Base-by-base conservation (phyloP, 306 rosid genomes). In the Castanospermum australe region DNA sequence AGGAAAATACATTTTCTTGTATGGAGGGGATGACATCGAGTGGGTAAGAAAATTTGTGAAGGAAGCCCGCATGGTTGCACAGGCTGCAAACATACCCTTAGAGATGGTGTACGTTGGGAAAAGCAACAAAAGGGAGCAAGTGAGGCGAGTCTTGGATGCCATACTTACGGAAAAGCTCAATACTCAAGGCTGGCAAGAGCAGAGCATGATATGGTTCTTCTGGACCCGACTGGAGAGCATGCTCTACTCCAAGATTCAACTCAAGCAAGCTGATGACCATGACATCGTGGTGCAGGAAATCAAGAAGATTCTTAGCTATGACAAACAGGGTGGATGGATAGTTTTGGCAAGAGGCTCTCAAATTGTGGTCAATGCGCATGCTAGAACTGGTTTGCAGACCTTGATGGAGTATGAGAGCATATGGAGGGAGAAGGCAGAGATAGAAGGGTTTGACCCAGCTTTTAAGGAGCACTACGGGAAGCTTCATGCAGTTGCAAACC, bases 181-280 rank as follows among this genome's bases (percentile, higher is more conserved):
- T 17, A 79, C 88, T 0, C 67, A 73, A 3, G 42, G 73, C 65
- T 90, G 90, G 94, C 67, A 77, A 78, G 90, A 86, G 42, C 86
- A 57, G 2, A 79, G 85, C 73, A 82, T 84, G 92, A 73, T 88
- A 17, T 88, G 92, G 94, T 90, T 88, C 89, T 88, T 88, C 80
- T 90, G 92, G 94, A 85, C 85, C 6, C 76, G 92, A 2, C 79
- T 90, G 0, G 92, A 88, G 67, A 90, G 94, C 88, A 90, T 90
- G 92, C 75, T 88, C 9, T 81, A 84, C 73, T 90, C 94, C 20
- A 88, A 90, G 82, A 83, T 90, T 15, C 92, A 90, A 17, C 83
- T 81, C 7, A 76, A 57, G 5, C 88, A 83, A 44, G 80, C 69
- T 1, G 85, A 86, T 4, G 87, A 83, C 1, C 71, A 73, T 0